Conservation (phyloP, 2,329 filamentous ascomycete species). For the Laburnicola sp. region DNA sequence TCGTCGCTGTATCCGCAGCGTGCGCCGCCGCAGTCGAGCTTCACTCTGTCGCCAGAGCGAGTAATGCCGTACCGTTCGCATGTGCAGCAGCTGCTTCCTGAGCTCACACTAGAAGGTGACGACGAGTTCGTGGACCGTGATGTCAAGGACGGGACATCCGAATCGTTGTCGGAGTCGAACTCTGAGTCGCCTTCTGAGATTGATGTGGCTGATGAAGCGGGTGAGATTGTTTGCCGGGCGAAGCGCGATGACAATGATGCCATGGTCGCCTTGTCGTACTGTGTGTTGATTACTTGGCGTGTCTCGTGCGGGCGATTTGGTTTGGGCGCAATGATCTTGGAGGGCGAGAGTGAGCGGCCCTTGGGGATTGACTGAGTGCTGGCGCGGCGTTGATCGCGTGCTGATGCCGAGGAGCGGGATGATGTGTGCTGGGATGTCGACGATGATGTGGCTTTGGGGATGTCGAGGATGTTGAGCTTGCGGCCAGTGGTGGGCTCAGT, state of each 20-base stretch:
- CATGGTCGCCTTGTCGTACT: conserved; percentile 75
- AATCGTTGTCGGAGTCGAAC: conserved; percentile 64
- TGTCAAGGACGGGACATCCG: conserved; percentile 72
- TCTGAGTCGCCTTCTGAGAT: conserved; percentile 58
- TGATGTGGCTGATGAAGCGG: conserved; percentile 66
- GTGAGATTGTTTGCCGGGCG: conserved; percentile 71
- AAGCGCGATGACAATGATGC: conserved; percentile 81
- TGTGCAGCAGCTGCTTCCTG: conserved; percentile 67
- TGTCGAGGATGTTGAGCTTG: conserved; percentile 96
- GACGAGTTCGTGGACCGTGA: conserved; percentile 68
- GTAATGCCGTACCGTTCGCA: conserved; percentile 98
- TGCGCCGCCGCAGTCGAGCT: conserved; percentile 89
- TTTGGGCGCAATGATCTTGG: conserved; percentile 88
- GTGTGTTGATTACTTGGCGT: conserved; percentile 79
- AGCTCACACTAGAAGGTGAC: conserved; percentile 69
- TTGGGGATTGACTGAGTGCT: conserved; percentile 71
- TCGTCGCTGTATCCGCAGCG: conserved; percentile 82
- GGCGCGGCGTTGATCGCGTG: conserved; percentile 56
- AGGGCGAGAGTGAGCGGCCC: conserved; percentile 83
- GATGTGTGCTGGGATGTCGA: conserved; percentile 45
- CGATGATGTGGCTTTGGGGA: conserved; percentile 61
- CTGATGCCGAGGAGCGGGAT: conserved; percentile 50
- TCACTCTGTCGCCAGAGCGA: conserved; percentile 87
- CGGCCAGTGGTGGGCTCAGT: conserved; percentile 96
- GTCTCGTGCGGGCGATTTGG: conserved; percentile 86